Conservation (phyloP, 208 protist genomes). For the Naegleria lovaniensis region DNA sequence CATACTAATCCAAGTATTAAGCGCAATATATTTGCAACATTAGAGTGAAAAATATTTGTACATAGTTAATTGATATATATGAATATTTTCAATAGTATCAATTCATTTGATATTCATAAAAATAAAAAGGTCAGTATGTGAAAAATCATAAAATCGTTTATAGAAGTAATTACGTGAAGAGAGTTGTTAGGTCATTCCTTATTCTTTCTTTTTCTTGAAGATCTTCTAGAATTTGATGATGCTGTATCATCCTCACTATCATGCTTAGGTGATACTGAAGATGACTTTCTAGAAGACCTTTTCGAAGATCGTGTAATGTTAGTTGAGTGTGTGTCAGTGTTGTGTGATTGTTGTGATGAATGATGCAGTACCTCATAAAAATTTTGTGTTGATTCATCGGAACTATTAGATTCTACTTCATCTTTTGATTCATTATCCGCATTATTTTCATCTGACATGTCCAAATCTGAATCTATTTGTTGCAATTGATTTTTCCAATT, state of each 20-base stretch:
- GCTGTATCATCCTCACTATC: not conserved
- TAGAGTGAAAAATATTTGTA: too few species aligned
- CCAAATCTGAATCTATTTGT: not conserved
- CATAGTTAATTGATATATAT: not conserved
- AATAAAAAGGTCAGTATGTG: not conserved
- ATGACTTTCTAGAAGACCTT: not conserved
- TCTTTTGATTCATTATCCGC: not conserved
- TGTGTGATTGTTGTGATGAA: not conserved
- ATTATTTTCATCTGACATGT: not conserved
- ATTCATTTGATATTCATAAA: not conserved
- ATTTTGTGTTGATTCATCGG: not conserved
- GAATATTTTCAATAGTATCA: not conserved
- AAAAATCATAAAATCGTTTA: not conserved
- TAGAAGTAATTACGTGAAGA: not conserved
- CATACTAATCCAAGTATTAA: too few species aligned
- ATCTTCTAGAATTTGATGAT: not conserved
- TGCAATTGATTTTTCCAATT: not conserved
- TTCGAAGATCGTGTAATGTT: not conserved
- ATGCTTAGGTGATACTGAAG: not conserved
- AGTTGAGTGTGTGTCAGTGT: not conserved
- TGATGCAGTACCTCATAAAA: constrained; percentile 1
- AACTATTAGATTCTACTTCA: not conserved
- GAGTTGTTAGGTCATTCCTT: not conserved
- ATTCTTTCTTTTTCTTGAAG: not conserved
- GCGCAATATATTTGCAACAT: too few species aligned